Conservation (phyloP, 441 rosid genomes). For the Dalechampia spathulata region DNA sequence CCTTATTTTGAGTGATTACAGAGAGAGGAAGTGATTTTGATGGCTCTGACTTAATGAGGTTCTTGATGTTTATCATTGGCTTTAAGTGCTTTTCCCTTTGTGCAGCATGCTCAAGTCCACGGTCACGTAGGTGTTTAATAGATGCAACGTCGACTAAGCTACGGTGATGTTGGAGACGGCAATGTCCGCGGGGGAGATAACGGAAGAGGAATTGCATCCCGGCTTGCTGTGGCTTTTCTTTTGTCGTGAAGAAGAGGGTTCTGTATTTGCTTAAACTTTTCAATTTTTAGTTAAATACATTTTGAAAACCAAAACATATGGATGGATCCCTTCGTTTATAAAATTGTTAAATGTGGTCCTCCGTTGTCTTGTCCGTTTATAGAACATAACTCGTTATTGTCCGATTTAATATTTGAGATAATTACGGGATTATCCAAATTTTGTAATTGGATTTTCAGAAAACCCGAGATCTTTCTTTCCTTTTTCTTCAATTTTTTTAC, state of each 20-base stretch:
- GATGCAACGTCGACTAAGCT: conserved; percentile 24
- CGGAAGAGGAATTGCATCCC: conserved; percentile 34
- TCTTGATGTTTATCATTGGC: conserved; percentile 56
- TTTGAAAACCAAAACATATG: no score
- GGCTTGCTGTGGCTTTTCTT: background rate
- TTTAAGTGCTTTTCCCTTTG: conserved; percentile 71
- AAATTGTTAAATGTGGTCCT: no score
- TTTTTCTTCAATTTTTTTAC: no score
- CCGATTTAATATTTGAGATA: no score
- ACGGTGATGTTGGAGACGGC: conserved; percentile 18
- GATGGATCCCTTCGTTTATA: no score
- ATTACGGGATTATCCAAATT: no score
- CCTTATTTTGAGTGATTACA: conserved; percentile 39
- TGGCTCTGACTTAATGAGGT: conserved; percentile 77
- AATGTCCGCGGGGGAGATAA: conserved; percentile 11
- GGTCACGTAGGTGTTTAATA: conserved; percentile 58
- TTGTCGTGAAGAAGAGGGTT: conserved; percentile 2
- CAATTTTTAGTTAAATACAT: no score
- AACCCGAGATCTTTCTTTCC: no score
- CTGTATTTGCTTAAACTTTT: background rate
- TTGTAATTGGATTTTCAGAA: no score
- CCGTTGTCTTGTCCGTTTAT: no score
- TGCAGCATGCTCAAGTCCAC: conserved; percentile 85
- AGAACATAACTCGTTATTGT: no score
- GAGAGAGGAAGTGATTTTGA: conserved; percentile 71